Percentiles rank a stretch among this genome's conserved stretches.
Conservation (phyloP, 495 filamentous ascomycete species). For the Massariosphaeria phaeospora region DNA sequence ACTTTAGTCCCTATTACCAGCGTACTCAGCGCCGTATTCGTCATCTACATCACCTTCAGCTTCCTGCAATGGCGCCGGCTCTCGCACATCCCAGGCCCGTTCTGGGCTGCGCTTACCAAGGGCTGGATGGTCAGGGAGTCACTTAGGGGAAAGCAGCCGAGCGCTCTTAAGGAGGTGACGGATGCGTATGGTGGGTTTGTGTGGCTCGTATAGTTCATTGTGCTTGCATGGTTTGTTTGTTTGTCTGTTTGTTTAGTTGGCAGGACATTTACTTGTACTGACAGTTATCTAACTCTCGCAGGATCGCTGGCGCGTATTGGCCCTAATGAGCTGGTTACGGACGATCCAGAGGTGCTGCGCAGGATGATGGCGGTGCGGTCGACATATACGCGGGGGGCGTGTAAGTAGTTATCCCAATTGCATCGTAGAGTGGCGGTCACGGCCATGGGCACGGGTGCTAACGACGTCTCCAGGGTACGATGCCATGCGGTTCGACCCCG, state of each 20-base stretch:
- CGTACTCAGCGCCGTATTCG: not conserved
- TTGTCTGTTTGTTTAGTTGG: not conserved
- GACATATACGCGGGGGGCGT: conserved; percentile 22
- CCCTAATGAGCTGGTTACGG: conserved; percentile 34
- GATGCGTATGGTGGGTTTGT: conserved; percentile 38
- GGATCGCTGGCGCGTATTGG: conserved; percentile 38
- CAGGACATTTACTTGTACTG: not conserved
- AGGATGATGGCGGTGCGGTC: conserved; percentile 34
- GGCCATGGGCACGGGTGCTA: not conserved
- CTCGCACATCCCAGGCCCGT: conserved; percentile 19
- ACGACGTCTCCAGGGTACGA: conserved; percentile 35
- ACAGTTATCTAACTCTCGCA: conserved; percentile 2
- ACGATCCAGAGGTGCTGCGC: conserved; percentile 30
- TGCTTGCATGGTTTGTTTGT: too few species aligned
- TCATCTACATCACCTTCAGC: not conserved
- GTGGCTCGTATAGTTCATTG: too few species aligned
- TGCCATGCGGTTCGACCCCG: conserved; percentile 28
- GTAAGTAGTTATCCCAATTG: conserved; percentile 28
- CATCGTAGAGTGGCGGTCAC: not conserved
- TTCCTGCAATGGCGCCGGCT: conserved; percentile 14
- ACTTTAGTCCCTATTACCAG: too few species aligned
- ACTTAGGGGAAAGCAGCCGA: conserved; percentile 3
- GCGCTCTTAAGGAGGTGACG: conserved; percentile 25
- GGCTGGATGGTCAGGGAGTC: conserved; percentile 12
- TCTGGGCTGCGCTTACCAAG: conserved; percentile 11